These are phyloP conservation scores for Mycosphaerelloides madeirae DNA, from an alignment of 2,329 filamentous ascomycete genomes.

Conservation along the genomic window DNA sequence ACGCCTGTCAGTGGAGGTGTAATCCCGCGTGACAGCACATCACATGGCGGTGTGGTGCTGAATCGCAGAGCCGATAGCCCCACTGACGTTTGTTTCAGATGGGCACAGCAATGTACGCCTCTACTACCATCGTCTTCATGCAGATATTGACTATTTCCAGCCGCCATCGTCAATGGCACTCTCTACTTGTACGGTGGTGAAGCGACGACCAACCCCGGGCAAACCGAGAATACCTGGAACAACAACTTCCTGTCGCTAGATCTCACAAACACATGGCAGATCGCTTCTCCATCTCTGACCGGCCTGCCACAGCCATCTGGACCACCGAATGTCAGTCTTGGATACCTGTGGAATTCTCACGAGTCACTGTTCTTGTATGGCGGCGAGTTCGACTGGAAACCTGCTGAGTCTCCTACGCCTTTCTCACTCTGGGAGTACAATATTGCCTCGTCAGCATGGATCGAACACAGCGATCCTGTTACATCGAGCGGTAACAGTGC, in stretches of 20 bases:
- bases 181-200: slow-evolving; percentile 73
- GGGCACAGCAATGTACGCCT: slow-evolving; percentile 57
- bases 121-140: background rate
- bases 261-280: slow-evolving; percentile 67
- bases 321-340: slow-evolving; percentile 65
- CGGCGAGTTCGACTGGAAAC: slow-evolving; percentile 65
- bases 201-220: slow-evolving; percentile 53
- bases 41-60: slow-evolving; percentile 13
- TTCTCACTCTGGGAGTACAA: slow-evolving; percentile 68
- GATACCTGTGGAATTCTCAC: slow-evolving; percentile 72
- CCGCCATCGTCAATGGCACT: slow-evolving; percentile 67
- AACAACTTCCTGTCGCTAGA: slow-evolving; percentile 71
- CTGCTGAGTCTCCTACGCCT: slow-evolving; percentile 51
- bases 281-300: slow-evolving; percentile 56
- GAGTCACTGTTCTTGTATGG: slow-evolving; percentile 68
- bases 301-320: slow-evolving; percentile 62
- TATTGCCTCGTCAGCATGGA: slow-evolving; percentile 56
- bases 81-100: slow-evolving; percentile 59
- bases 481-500: slow-evolving; percentile 63
- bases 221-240: slow-evolving; percentile 65
- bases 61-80: slow-evolving; percentile 36
- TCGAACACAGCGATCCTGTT: slow-evolving; percentile 55
- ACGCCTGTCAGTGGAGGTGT: slow-evolving; percentile 30
- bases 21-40: slow-evolving; percentile 17
- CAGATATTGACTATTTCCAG: slow-evolving; percentile 33